These are phyloP conservation scores for Elongisporangium undulatum DNA, from an alignment of 352 stramenopile species.

Conservation along the genomic window DNA sequence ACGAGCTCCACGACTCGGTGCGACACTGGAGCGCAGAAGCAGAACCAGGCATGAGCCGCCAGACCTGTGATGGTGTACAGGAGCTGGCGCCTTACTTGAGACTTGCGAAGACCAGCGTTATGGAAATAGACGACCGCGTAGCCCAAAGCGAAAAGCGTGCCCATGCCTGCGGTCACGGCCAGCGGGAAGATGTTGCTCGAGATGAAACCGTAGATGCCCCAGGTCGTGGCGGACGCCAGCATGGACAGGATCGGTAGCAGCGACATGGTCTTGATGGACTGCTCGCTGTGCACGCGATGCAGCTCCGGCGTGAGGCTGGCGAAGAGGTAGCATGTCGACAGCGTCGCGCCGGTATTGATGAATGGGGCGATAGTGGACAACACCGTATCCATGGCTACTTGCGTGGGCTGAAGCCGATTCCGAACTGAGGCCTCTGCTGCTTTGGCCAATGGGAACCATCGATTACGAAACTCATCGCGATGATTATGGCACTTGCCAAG, in stretches of 20 bases:
- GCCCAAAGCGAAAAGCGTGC: conserved; percentile 28
- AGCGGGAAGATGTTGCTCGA: conserved; percentile 47
- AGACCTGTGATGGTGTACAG: conserved; percentile 10
- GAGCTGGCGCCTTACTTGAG: conserved; percentile 4
- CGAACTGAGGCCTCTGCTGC: too few species aligned
- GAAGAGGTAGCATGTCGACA: conserved; percentile 42
- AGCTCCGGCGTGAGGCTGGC: conserved; percentile 39
- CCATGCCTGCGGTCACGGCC: conserved; percentile 42
- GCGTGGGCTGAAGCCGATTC: too few species aligned
- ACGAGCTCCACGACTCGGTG: not conserved
- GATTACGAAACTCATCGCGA: too few species aligned
- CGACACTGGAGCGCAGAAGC: conserved; percentile 12
- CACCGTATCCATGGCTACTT: not conserved
- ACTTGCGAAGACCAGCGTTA: conserved; percentile 12
- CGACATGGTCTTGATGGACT: conserved; percentile 23
- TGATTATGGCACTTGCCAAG: too few species aligned
- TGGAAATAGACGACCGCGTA: conserved; percentile 45
- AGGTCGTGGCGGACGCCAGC: conserved; percentile 48
- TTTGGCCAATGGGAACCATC: too few species aligned
- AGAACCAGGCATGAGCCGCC: conserved; percentile 18
- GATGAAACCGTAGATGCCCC: conserved; percentile 49
- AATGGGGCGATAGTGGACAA: not conserved
- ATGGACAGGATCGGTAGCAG: conserved; percentile 52
- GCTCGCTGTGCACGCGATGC: conserved; percentile 23
- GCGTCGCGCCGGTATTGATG: conserved; percentile 11